Percentiles rank a stretch among this genome's conserved stretches.
Evolutionary conservation across 2,329 filamentous ascomycete genomes (phyloP).

Genomic region (Lachnellula arida): DNA sequence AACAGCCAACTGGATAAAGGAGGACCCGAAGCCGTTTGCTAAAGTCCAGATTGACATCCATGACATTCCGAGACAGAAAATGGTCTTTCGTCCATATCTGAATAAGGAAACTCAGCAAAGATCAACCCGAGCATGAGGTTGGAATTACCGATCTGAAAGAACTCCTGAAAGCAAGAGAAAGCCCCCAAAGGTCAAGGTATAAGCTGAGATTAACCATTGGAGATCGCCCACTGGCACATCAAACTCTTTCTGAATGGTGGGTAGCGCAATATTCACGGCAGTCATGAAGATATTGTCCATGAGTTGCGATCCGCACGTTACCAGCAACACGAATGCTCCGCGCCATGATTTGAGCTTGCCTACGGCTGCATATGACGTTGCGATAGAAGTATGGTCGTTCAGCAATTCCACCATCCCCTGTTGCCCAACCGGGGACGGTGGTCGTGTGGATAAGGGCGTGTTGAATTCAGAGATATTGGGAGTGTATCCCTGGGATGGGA

Average conservation of each 20-base stretch:
- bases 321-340: slow-evolving; percentile 35
- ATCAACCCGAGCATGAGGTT: no score
- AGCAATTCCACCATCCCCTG: slow-evolving; percentile 8
- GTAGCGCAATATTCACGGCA: slow-evolving; percentile 37
- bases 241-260: slow-evolving; percentile 38
- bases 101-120: no score
- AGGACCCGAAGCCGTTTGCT: slow-evolving; percentile 37
- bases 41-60: slow-evolving; percentile 35
- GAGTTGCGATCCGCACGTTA: slow-evolving; percentile 39
- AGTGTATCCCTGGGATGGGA: no score
- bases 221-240: slow-evolving; percentile 32
- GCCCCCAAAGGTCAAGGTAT: slow-evolving; percentile 38
- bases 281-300: slow-evolving; percentile 43
- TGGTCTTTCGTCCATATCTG: slow-evolving; percentile 35
- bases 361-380: no score
- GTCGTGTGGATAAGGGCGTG: slow-evolving; percentile 9
- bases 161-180: slow-evolving; percentile 33
- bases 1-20: slow-evolving; percentile 39
- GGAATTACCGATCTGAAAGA: slow-evolving; percentile 27
- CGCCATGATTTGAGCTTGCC: slow-evolving; percentile 33
- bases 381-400: no score
- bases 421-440: slow-evolving; percentile 19
- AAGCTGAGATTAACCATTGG: slow-evolving; percentile 40
- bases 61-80: slow-evolving; percentile 36
- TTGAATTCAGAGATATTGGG: slow-evolving; percentile 6